A percentile compares a stretch with the other conserved stretches of the same genome.
Evolutionary conservation across 2,329 filamentous ascomycete species (phyloP).

Genomic region (Calonectria hawksworthii): DNA sequence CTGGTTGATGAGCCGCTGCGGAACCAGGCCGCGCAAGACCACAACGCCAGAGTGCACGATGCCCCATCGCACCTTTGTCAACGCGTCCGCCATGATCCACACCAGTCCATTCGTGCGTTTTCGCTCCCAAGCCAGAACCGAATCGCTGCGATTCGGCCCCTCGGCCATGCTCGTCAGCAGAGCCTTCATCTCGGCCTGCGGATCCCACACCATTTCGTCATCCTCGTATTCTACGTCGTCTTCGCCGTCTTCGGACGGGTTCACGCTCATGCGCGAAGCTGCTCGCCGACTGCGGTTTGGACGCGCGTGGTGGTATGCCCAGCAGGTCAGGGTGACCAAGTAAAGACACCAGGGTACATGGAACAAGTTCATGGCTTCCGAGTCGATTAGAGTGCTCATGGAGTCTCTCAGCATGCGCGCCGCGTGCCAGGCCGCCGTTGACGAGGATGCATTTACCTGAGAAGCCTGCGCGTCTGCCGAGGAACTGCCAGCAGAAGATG

Average conservation of each 20-base stretch:
- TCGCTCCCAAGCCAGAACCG: constrained; percentile 57
- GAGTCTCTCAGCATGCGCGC: constrained; percentile 66
- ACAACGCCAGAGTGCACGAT: constrained; percentile 74
- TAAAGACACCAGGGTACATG: constrained; percentile 75
- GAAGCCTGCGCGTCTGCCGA: neutral
- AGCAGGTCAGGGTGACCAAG: constrained; percentile 69
- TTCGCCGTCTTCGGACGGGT: constrained; percentile 2
- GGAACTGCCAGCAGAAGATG: neutral
- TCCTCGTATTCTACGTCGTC: constrained; percentile 49
- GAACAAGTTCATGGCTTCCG: constrained; percentile 67
- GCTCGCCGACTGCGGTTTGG: constrained; percentile 19
- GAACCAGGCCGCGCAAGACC: constrained; percentile 59
- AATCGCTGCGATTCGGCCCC: constrained; percentile 24
- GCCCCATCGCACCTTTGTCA: constrained; percentile 72
- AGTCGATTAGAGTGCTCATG: constrained; percentile 62
- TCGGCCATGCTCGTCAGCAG: constrained; percentile 57
- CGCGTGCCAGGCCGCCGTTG: constrained; percentile 66
- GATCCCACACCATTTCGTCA: constrained; percentile 65
- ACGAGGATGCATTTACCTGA: constrained; percentile 45
- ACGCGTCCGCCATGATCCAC: constrained; percentile 66
- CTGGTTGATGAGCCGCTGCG: constrained; percentile 48
- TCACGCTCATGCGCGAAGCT: neutral
- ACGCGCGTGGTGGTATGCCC: constrained; percentile 67
- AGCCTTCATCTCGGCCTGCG: constrained; percentile 61
- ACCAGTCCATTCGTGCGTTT: constrained; percentile 66